These are phyloP conservation scores for Hypoxylon sp. DNA, from an alignment of 2,329 filamentous ascomycete species.

Conservation along the genomic window DNA sequence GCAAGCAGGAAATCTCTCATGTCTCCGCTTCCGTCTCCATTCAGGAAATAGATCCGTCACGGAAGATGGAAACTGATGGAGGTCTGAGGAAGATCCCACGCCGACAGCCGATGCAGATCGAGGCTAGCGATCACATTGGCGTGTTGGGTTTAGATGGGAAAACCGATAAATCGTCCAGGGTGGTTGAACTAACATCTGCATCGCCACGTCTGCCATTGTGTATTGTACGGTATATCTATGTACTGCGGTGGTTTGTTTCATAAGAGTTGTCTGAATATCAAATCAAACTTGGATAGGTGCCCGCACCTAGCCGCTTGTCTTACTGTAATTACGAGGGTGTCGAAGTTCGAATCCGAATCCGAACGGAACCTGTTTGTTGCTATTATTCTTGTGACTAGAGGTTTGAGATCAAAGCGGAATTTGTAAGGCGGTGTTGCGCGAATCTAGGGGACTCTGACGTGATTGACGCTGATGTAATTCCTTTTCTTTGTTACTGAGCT, in stretches of 20 bases:
- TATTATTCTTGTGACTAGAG: constrained; percentile 16
- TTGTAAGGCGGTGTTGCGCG: constrained; percentile 33
- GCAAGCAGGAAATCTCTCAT: constrained; percentile 27
- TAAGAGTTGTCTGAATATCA: constrained; percentile 4
- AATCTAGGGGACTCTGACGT: constrained; percentile 41
- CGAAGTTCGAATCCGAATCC: constrained; percentile 1
- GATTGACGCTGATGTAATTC: constrained; percentile 45
- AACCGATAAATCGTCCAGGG: constrained; percentile 16
- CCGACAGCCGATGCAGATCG: constrained; percentile 45
- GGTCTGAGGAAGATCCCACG: constrained; percentile 34
- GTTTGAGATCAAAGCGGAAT: constrained; percentile 21
- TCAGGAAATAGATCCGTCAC: constrained; percentile 42
- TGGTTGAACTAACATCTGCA: constrained; percentile 33
- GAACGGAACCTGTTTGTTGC: constrained; percentile 14
- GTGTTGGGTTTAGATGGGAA: constrained; percentile 23
- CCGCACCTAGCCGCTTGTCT: constrained; percentile 18
- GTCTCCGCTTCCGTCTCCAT: constrained; percentile 38
- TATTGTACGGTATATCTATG: not conserved
- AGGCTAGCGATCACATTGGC: constrained; percentile 32
- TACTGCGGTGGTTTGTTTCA: constrained; percentile 8
- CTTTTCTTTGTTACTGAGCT: constrained; percentile 20
- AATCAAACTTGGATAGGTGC: constrained; percentile 36
- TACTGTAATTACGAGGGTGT: not conserved
- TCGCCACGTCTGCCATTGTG: constrained; percentile 35
- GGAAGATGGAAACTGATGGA: constrained; percentile 23